Percentiles rank a stretch among this genome's conserved stretches.
Conservation (phyloP, 1,284 basidiomycete species). For the Irpex sp. region DNA sequence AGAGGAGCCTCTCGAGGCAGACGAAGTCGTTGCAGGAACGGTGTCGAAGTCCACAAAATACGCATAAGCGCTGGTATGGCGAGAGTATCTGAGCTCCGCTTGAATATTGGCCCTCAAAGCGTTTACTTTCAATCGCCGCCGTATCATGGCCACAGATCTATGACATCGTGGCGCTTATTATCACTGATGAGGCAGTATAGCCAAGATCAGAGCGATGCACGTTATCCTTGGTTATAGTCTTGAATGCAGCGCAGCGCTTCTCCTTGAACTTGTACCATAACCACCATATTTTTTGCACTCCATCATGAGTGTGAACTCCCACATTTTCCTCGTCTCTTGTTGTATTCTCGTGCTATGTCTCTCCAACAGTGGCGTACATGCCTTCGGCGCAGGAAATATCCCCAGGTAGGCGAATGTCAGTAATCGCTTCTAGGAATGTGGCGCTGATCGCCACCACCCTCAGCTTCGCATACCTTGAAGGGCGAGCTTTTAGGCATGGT, state of each 20-base stretch:
- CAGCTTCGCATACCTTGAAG: conserved; percentile 73
- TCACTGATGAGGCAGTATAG: neutral
- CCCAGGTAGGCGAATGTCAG: conserved; percentile 46
- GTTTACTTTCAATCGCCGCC: neutral
- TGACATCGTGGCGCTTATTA: neutral
- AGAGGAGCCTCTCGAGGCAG: conserved; percentile 17
- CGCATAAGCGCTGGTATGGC: conserved; percentile 8
- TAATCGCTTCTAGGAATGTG: conserved; percentile 8
- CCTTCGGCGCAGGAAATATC: conserved; percentile 77
- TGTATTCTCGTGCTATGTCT: conserved; percentile 57
- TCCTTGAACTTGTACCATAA: conserved; percentile 1
- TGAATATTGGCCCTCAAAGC: neutral
- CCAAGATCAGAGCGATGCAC: neutral
- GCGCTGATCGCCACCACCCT: neutral
- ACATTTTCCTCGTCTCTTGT: conserved; percentile 43
- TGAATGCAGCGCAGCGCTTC: neutral
- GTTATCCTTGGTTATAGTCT: conserved; percentile 3
- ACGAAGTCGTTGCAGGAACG: conserved; percentile 16
- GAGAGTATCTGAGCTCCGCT: neutral
- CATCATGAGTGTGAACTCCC: conserved; percentile 24
- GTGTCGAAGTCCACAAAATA: conserved; percentile 15
- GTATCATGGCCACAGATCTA: neutral
- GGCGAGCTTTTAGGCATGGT: conserved; percentile 80
- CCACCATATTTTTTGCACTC: conserved; percentile 1
- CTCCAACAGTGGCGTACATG: conserved; percentile 54